phyloP scores from a whole-genome alignment of 1,284 basidiomycete genomes.

The Flammula alnicola region DNA sequence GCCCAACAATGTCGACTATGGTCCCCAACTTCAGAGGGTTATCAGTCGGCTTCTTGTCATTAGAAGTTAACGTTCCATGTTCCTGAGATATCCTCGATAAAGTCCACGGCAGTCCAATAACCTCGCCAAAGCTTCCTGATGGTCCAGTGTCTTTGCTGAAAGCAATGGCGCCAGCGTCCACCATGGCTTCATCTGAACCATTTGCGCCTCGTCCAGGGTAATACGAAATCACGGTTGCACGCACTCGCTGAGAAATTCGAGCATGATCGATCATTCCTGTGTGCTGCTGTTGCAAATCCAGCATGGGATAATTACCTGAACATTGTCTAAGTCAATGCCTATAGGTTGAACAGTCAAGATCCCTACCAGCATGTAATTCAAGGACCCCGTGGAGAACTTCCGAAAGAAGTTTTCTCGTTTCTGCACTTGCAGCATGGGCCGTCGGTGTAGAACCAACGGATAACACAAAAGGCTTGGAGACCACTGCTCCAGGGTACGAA shows the following conservation, averaged over 20 bases:
- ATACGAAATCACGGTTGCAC: constrained; percentile 76
- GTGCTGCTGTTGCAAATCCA: constrained; percentile 84
- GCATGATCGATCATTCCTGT: constrained; percentile 65
- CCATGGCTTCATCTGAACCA: constrained; percentile 74
- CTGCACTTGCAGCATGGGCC: constrained; percentile 73
- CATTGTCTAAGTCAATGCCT: background rate
- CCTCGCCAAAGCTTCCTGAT: constrained; percentile 70
- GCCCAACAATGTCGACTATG: constrained; percentile 68
- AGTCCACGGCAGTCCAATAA: constrained; percentile 73
- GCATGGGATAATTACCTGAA: constrained; percentile 80
- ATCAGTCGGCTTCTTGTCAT: constrained; percentile 29
- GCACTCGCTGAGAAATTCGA: constrained; percentile 70
- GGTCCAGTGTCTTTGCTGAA: constrained; percentile 87
- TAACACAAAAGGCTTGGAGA: constrained; percentile 62
- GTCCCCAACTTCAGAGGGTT: constrained; percentile 62
- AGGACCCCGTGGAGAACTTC: constrained; percentile 60
- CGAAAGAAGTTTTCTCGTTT: constrained; percentile 49
- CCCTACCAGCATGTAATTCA: constrained; percentile 76
- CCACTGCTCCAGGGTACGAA: constrained; percentile 33
- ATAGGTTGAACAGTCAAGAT: background rate
- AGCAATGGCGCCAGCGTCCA: constrained; percentile 81
- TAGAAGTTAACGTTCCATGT: constrained; percentile 71
- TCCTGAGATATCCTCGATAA: constrained; percentile 80
- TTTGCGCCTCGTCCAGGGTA: constrained; percentile 71
- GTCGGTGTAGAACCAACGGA: constrained; percentile 89